phyloP scores from a whole-genome alignment of 306 rosid species.

The Quercus dentata region DNA sequence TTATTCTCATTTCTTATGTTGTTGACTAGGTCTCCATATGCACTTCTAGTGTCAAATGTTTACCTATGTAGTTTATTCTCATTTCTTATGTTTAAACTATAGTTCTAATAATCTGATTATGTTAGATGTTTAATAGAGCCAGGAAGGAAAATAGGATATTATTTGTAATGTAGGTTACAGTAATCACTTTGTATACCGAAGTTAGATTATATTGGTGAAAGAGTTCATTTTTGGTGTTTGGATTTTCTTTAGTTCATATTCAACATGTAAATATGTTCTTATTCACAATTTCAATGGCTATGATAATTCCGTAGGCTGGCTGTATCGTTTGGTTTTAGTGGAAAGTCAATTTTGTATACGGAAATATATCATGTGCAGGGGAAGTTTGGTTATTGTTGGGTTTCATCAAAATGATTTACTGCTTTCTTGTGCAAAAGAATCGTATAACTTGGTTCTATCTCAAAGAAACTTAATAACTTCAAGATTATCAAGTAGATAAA shows the following conservation, averaged over 20 bases:
- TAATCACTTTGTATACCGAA: conserved; percentile 46
- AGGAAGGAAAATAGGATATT: conserved; percentile 33
- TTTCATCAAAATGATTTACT: too few species aligned
- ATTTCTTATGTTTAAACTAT: conserved; percentile 26
- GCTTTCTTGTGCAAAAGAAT: too few species aligned
- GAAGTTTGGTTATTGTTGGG: too few species aligned
- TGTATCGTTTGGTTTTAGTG: too few species aligned
- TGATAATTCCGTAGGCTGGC: too few species aligned
- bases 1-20: conserved; percentile 26
- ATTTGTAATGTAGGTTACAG: conserved; percentile 46
- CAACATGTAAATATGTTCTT: not conserved
- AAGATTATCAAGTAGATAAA: too few species aligned
- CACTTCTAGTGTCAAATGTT: conserved; percentile 17
- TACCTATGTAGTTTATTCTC: conserved; percentile 11
- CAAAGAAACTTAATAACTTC: too few species aligned
- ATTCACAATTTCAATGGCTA: not conserved
- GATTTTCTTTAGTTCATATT: not conserved
- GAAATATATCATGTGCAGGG: too few species aligned
- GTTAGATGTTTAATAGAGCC: conserved; percentile 52
- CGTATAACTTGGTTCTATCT: too few species aligned
- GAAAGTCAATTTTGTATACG: too few species aligned
- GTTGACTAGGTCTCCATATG: conserved; percentile 12
- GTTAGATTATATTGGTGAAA: conserved; percentile 36
- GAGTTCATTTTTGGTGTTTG: not conserved
- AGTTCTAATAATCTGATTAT: conserved; percentile 47